Base-by-base conservation (phyloP, 1,284 basidiomycete genomes). In the Schizopora paradoxa region DNA sequence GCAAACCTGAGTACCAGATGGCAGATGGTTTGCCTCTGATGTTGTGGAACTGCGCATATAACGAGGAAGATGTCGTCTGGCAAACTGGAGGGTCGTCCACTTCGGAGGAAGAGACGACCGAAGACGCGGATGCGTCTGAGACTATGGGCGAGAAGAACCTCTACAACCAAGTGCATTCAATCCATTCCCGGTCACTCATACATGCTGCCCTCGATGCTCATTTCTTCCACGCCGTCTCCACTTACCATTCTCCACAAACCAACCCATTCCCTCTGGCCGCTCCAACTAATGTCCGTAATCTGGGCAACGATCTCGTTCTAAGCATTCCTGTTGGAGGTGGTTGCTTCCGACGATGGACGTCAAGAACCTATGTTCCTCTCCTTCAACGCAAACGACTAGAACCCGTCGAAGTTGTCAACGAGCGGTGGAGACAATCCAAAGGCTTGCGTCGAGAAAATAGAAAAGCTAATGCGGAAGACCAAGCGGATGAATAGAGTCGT, bases 1-100 rank as follows among this genome's bases (percentile, higher is more conserved):
- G 76, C 31, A 95, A 94, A 64, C 96, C 95, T 0, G 79, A 81
- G 47, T 99, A 97, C 62, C 82, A 87, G 56, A 97, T 98, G 86
- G 91, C 92, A 3, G 84, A 92, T 49, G 87, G 82, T 1, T 72
- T 96, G 0, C 95, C 96, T 0, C 75, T 99, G 22, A 79, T 97
- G 60, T 77, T 99, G 2, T 97, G 93, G 86, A 86, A 92, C 37
- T 95, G 92, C 59, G 83, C 75, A 0, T 99, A 91, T 63, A 67
- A 73, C 10, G 74, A 76, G 5, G 66, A 67, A 10, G 81, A 83
- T 33, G 68, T 91, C 1, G 64, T 72, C 45, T 99, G 95, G 95
- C 76, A 81, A 26, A 79, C 76, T 2, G 82, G 83, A 19, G 52
- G 62, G 43, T 73, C 64, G 54, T 68, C 49, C 50, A 62, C 48